Conservation (phyloP, 352 stramenopile genomes). For the Albugo laibachii region DNA sequence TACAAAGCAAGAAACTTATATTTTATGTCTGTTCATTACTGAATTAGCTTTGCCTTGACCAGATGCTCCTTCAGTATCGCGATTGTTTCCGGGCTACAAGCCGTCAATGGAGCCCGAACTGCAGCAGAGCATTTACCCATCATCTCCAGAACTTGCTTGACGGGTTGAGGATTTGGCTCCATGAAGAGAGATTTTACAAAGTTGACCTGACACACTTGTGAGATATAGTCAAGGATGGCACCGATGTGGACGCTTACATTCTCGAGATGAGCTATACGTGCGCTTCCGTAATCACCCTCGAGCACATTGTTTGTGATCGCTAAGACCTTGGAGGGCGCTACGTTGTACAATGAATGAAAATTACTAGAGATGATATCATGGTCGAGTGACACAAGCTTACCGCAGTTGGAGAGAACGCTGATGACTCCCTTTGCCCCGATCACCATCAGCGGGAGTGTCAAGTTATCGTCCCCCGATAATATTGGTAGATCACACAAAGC, state of each 20-base stretch:
- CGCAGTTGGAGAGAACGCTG: constrained; percentile 80
- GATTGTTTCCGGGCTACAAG: constrained; percentile 44
- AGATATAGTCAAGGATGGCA: neutral
- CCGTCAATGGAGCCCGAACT: constrained; percentile 53
- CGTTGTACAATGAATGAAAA: constrained; percentile 9
- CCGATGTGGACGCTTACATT: constrained; percentile 26
- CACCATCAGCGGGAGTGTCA: constrained; percentile 79
- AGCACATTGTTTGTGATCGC: constrained; percentile 57
- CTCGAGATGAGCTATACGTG: constrained; percentile 64
- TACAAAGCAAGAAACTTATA: no score
- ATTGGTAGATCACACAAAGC: constrained; percentile 82
- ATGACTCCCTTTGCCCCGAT: constrained; percentile 80
- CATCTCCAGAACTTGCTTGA: constrained; percentile 80
- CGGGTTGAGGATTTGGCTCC: constrained; percentile 82
- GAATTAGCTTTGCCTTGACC: constrained; percentile 1
- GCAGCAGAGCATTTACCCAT: constrained; percentile 67
- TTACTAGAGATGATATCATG: neutral
- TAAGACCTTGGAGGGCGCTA: constrained; percentile 63
- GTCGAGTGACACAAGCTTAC: constrained; percentile 16
- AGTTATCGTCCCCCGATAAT: constrained; percentile 79
- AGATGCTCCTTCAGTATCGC: constrained; percentile 38
- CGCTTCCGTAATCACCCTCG: constrained; percentile 57
- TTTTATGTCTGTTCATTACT: no score
- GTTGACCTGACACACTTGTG: constrained; percentile 32
- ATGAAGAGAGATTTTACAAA: constrained; percentile 83